Percentiles rank a stretch among this genome's conserved stretches.
phyloP scores from a whole-genome alignment of 768 basidiomycete genomes.

The Grammothele lineata region DNA sequence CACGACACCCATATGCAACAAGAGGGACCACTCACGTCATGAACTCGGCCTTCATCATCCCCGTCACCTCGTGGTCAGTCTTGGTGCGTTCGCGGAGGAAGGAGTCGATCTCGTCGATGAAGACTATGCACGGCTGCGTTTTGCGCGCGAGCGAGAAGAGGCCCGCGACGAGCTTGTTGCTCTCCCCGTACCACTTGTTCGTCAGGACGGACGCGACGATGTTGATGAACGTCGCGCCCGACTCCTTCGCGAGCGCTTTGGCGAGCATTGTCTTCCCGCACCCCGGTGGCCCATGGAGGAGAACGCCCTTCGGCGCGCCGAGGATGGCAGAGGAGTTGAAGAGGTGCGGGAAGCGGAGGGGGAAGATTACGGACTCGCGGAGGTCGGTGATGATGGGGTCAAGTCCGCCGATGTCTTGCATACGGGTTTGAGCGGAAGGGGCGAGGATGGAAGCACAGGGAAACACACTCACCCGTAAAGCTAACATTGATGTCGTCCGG shows the following conservation, averaged over 20 bases:
- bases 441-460: neutral
- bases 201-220: slow-evolving; percentile 70
- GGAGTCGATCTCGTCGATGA: slow-evolving; percentile 98
- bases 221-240: slow-evolving; percentile 95
- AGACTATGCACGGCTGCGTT: slow-evolving; percentile 93
- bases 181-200: slow-evolving; percentile 85
- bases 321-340: slow-evolving; percentile 83
- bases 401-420: slow-evolving; percentile 84
- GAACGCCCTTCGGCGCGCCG: slow-evolving; percentile 91
- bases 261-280: slow-evolving; percentile 99
- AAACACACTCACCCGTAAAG: slow-evolving; percentile 56
- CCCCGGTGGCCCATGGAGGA: slow-evolving; percentile 94
- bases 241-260: slow-evolving; percentile 95
- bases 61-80: slow-evolving; percentile 95
- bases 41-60: slow-evolving; percentile 97
- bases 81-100: slow-evolving; percentile 85
- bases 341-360: slow-evolving; percentile 84
- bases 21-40: slow-evolving; percentile 63
- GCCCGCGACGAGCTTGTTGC: slow-evolving; percentile 93
- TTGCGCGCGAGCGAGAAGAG: slow-evolving; percentile 92
- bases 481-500: slow-evolving; percentile 80
- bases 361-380: slow-evolving; percentile 94
- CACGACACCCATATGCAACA: neutral
- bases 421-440: neutral
- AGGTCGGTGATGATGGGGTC: slow-evolving; percentile 87